A percentile compares a stretch with the other conserved stretches of the same genome.
Evolutionary conservation across 805 yeast species (phyloP).

Genomic region (Alloascoidea africana): DNA sequence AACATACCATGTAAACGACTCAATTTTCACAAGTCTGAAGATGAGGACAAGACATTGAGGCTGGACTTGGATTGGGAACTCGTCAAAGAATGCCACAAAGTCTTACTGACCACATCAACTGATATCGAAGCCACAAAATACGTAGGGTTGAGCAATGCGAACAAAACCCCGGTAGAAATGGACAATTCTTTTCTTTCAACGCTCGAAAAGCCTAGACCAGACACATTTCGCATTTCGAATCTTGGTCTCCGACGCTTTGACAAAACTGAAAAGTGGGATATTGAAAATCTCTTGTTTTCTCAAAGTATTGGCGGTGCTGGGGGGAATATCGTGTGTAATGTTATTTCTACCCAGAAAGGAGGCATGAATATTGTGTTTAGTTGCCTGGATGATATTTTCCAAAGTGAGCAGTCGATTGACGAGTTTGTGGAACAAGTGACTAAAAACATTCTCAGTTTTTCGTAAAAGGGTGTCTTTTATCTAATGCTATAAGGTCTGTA

Average conservation of each 20-base stretch:
- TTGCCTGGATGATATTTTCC: neutral
- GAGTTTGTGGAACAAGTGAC: too few species aligned
- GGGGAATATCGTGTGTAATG: neutral
- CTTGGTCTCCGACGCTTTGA: neutral
- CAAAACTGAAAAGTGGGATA: neutral
- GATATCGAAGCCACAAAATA: neutral
- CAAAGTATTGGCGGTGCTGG: neutral
- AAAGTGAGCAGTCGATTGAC: too few species aligned
- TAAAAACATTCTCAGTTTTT: too few species aligned
- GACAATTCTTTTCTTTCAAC: neutral
- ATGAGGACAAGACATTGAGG: too few species aligned
- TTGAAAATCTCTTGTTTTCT: neutral
- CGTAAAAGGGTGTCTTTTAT: too few species aligned
- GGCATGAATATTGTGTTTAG: conserved; percentile 1
- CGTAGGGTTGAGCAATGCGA: neutral
- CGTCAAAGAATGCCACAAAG: neutral
- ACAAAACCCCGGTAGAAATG: too few species aligned
- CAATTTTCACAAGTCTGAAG: neutral
- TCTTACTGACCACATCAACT: neutral
- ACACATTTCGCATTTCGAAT: neutral
- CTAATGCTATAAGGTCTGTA: too few species aligned
- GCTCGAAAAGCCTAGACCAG: conserved; percentile 1
- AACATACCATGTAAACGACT: too few species aligned
- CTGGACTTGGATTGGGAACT: neutral
- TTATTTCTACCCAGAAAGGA: neutral